Base-by-base conservation (phyloP, 2,329 filamentous ascomycete genomes). In the Fusarium nurragi region DNA sequence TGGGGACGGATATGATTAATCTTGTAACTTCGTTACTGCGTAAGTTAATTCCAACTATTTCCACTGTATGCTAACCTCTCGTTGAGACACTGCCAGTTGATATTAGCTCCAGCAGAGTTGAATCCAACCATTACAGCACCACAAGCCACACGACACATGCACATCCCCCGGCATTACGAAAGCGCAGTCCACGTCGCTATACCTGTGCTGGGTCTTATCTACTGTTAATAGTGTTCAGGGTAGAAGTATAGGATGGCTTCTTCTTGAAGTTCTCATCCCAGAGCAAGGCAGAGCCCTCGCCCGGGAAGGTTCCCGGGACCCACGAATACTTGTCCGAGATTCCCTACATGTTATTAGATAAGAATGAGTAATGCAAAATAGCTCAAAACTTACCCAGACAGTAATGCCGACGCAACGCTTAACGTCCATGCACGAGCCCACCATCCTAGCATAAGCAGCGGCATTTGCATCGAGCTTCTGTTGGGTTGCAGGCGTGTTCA, bases 291-390 rank as follows among this genome's bases (percentile, higher is more conserved):
- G 55, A 59, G 2, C 55, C 55, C 41, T 59, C 55, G 2, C 55
- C 53, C 0, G 21, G 25, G 37, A 59, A 59, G 2, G 55, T 59
- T 2, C 28, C 10, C 4, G 53, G 55, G 1, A 59, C 55, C 55
- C 55, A 59, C 3, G 55, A 59, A 2, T 59, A 59, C 53, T 59
- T 59, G 8, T 59, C 55, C 3, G 55, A 59, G 8, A 59, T 58
- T 26, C 55, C 55, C 54, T 56, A 9, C 2, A 2, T 12, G 4
- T 5, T 6, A 9, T 56, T 56, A 56, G 54, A 5, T 30, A 18
- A 1, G 10, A 6, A 13, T 7, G 4, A 16, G 6, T 5, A 19
- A 10, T 4, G 7, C 11, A 10, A 16, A 4, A 6, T 4, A n/a
- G 13, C 13, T 2, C 7, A 3, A 7, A 39, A 55, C 50, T 18